These are phyloP conservation scores for Pseudogymnoascus sp. DNA, from an alignment of 2,329 filamentous ascomycete species.

Conservation along the genomic window DNA sequence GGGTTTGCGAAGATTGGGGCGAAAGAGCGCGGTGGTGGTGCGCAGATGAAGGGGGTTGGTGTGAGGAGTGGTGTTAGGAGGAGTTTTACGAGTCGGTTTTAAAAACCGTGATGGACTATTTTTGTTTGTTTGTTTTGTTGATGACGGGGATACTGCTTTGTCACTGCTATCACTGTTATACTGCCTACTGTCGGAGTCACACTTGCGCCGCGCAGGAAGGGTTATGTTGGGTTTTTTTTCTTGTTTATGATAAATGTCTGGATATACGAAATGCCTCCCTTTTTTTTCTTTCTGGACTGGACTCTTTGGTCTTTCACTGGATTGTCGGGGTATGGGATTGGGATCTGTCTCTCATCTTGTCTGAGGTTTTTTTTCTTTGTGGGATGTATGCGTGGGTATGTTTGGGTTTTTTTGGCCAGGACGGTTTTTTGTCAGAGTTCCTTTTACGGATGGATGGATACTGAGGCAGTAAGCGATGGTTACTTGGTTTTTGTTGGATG, in stretches of 20 bases:
- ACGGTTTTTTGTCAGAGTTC: background rate
- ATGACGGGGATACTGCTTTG: too few relatives aligned
- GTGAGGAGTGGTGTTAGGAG: conserved; percentile 23
- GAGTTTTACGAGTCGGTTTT: conserved; percentile 29
- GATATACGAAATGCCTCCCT: background rate
- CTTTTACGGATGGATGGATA: background rate
- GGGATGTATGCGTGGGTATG: background rate
- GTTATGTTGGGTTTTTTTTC: background rate
- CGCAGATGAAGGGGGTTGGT: conserved; percentile 18
- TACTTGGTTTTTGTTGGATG: background rate
- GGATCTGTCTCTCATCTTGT: background rate
- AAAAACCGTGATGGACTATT: background rate
- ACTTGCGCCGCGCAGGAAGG: background rate
- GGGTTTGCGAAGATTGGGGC: conserved; percentile 68
- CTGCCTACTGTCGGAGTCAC: background rate
- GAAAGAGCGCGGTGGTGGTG: conserved; percentile 33
- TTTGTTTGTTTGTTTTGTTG: background rate
- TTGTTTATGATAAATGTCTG: conserved; percentile 3
- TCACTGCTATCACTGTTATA: too few relatives aligned
- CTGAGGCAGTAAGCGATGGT: too few relatives aligned
- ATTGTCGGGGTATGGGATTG: background rate
- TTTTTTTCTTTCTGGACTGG: background rate
- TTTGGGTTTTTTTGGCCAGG: background rate
- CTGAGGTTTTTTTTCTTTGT: background rate
- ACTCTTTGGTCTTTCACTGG: background rate